These are phyloP conservation scores for Dactylellina cionopaga DNA, from an alignment of 2,329 filamentous ascomycete genomes.

Conservation along the genomic window DNA sequence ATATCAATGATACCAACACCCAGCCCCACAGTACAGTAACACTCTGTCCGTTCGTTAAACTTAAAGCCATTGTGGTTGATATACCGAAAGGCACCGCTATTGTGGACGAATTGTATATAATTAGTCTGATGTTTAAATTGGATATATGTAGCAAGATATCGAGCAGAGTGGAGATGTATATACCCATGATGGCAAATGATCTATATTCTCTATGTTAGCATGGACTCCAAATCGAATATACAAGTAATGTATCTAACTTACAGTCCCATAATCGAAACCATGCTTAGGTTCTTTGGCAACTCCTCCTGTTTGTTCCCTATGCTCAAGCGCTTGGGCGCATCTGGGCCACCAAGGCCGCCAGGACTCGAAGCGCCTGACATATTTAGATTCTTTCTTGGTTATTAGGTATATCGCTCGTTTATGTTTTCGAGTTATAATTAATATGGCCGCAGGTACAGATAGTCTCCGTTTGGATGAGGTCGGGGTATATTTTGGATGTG, in stretches of 20 bases:
- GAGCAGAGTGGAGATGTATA: neutral
- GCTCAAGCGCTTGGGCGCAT: constrained; percentile 27
- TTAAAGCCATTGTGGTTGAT: constrained; percentile 75
- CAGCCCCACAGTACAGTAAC: constrained; percentile 77
- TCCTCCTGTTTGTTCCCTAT: constrained; percentile 62
- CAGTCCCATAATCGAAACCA: constrained; percentile 75
- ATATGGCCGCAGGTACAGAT: neutral
- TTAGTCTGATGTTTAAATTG: neutral
- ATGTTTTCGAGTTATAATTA: neutral
- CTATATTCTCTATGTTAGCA: constrained; percentile 56
- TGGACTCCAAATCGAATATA: neutral
- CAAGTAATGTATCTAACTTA: constrained; percentile 59
- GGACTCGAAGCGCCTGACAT: constrained; percentile 45
- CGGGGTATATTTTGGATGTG: neutral
- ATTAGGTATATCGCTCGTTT: no score
- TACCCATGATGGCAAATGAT: constrained; percentile 77
- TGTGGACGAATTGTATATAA: neutral
- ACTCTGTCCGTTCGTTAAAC: constrained; percentile 73
- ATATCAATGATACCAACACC: constrained; percentile 73
- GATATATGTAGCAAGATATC: neutral
- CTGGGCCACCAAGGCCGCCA: constrained; percentile 5
- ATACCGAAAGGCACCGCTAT: constrained; percentile 72
- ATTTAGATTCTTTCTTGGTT: neutral
- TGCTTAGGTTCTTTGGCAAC: constrained; percentile 73
- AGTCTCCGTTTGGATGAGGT: neutral